Conservation (phyloP, 2,329 filamentous ascomycete species). For the Ascochyta pisi region DNA sequence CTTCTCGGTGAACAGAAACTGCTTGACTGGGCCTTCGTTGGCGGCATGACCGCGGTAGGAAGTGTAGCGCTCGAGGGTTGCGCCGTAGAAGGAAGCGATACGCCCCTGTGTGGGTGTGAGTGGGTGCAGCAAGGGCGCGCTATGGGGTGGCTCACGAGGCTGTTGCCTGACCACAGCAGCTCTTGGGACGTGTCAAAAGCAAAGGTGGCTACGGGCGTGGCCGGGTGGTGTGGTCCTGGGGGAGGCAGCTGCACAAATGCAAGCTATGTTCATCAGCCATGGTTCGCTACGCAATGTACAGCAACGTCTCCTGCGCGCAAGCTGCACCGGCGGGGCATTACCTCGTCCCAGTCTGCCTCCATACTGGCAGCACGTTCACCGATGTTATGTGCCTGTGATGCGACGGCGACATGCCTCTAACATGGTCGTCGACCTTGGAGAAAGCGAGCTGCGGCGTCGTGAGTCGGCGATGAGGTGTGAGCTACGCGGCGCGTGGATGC, state of each 20-base stretch:
- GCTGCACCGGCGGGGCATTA: conserved; percentile 31
- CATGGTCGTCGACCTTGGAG: conserved; percentile 23
- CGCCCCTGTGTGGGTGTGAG: conserved; percentile 68
- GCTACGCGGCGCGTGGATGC: conserved; percentile 32
- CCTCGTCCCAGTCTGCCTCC: conserved; percentile 62
- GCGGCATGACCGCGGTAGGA: conserved; percentile 81
- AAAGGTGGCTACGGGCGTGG: conserved; percentile 77
- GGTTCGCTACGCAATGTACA: not conserved
- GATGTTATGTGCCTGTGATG: conserved; percentile 19
- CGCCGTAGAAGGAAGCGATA: conserved; percentile 85
- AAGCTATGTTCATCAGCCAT: conserved; percentile 62
- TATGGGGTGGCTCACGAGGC: conserved; percentile 68
- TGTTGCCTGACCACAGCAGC: conserved; percentile 90
- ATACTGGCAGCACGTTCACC: conserved; percentile 47
- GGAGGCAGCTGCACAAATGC: conserved; percentile 82
- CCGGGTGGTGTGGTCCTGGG: conserved; percentile 69
- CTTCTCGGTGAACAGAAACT: conserved; percentile 89
- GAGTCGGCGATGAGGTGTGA: conserved; percentile 29
- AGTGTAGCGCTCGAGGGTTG: conserved; percentile 86
- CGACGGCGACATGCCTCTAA: conserved; percentile 39
- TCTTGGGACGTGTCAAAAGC: conserved; percentile 91
- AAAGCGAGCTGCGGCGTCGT: conserved; percentile 27
- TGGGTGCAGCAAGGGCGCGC: conserved; percentile 1
- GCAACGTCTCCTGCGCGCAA: conserved; percentile 9
- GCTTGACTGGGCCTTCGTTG: conserved; percentile 78